Conservation (phyloP, 768 basidiomycete species). For the Pisolithus sp. region DNA sequence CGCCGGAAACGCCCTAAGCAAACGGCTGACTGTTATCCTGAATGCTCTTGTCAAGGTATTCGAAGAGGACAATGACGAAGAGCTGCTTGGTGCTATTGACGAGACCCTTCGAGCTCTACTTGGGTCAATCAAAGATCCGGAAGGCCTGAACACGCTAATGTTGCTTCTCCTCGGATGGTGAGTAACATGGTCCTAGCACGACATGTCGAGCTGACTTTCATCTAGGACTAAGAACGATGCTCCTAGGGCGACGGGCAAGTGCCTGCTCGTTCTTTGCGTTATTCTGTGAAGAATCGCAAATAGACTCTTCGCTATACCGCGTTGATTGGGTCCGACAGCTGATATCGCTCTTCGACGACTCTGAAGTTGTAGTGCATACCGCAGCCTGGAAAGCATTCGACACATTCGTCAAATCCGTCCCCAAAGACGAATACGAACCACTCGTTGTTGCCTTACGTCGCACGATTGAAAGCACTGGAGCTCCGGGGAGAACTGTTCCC, state of each 20-base stretch:
- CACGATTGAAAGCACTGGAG: slow-evolving; percentile 79
- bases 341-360: slow-evolving; percentile 76
- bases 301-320: slow-evolving; percentile 81
- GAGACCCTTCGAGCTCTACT: slow-evolving; percentile 73
- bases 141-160: slow-evolving; percentile 89
- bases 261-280: slow-evolving; percentile 71
- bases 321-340: slow-evolving; percentile 94
- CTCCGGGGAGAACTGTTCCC: slow-evolving; percentile 69
- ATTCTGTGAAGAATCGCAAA: slow-evolving; percentile 78
- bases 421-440: slow-evolving; percentile 89
- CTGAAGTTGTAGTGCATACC: slow-evolving; percentile 64
- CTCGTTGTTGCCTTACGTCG: slow-evolving; percentile 85
- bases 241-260: slow-evolving; percentile 65
- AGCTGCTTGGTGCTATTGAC: slow-evolving; percentile 61
- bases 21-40: slow-evolving; percentile 72
- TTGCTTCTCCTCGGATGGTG: slow-evolving; percentile 84
- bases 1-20: slow-evolving; percentile 85
- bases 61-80: slow-evolving; percentile 66
- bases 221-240: slow-evolving; percentile 74
- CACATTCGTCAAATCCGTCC: slow-evolving; percentile 79
- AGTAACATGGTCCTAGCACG: slow-evolving; percentile 19
- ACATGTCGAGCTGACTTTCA: not conserved
- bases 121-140: slow-evolving; percentile 72
- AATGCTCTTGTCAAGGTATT: slow-evolving; percentile 71
- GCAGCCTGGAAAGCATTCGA: slow-evolving; percentile 83